Base-by-base conservation (phyloP, 2,329 filamentous ascomycete genomes). In the Arachnomyces sp. region DNA sequence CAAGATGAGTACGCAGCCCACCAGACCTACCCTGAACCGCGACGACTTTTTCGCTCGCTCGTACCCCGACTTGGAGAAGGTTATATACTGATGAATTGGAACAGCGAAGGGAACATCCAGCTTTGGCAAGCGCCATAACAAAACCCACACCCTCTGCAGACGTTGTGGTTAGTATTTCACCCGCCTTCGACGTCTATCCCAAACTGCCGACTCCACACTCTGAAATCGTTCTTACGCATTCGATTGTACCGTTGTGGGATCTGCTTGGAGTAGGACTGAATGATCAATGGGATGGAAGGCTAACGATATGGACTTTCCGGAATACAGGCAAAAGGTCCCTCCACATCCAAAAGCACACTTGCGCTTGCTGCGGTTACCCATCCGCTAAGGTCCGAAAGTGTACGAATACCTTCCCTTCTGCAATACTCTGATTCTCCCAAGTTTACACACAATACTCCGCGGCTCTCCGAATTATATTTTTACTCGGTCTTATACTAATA, bases 331-430 rank as follows among this genome's bases (percentile, higher is more conserved):
- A 86, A 69, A 89, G 92, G 69, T 95, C 92, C 64, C 83, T 95
- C 73, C 92, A 98, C 84, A 82, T 96, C 76, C 92, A 98, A 80
- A 98, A 98, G 86, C 84, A 95, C 74, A 93, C 88, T 67, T 98
- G 92, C 78, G 72, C 90, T 60, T 80, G 78, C 64, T 98, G 92
- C 80, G 92, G 89, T 69, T 98, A 95, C 77, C 92, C 92, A 67
- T 76, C 88, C 68, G 92, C 92, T 72, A 95, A 94, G 82, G 89
- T 78, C 72, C 83, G 92, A 72, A 93, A 95, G 82, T 98, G 90
- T 96, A 95, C 68, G 90, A 57, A 58, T 45, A 86, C 48, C 47
- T 36, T 34, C 48, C 38, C 44, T 37, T 44, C 31, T 45, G 36
- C 38, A 39, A 43, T 39, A 38, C 37, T 35, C 16, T 39, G 39